A percentile compares a stretch with the other conserved stretches of the same genome.
phyloP scores from a whole-genome alignment of 1,284 basidiomycete species.

The Lentinula novae-zelandiae region DNA sequence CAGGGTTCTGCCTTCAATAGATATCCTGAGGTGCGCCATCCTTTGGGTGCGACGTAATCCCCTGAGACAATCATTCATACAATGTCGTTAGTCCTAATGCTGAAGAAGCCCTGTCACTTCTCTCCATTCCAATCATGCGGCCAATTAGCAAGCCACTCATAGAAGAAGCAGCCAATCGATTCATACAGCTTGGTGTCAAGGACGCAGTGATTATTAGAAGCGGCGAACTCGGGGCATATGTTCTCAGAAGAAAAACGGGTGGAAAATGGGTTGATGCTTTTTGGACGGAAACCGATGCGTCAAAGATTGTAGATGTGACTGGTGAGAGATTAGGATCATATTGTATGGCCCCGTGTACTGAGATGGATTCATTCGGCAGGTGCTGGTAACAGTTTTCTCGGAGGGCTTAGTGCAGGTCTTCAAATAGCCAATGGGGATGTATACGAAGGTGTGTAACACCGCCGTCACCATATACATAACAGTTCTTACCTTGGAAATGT shows the following conservation, averaged over 20 bases:
- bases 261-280: constrained; percentile 78
- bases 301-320: constrained; percentile 78
- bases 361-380: constrained; percentile 38
- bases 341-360: background rate
- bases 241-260: constrained; percentile 38
- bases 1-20: constrained; percentile 56
- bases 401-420: constrained; percentile 78
- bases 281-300: constrained; percentile 47
- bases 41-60: background rate
- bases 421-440: constrained; percentile 53
- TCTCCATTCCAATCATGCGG: constrained; percentile 41
- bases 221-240: constrained; percentile 75
- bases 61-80: background rate
- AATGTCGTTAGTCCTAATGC: constrained; percentile 63
- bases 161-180: constrained; percentile 56
- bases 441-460: constrained; percentile 50
- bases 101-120: constrained; percentile 65
- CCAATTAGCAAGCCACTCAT: constrained; percentile 48
- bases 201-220: constrained; percentile 74
- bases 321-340: constrained; percentile 38
- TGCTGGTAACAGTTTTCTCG: constrained; percentile 86
- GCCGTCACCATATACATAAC: background rate
- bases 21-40: constrained; percentile 58
- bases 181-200: constrained; percentile 54
- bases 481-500: constrained; percentile 9